A percentile compares a stretch with the other conserved stretches of the same genome.
Evolutionary conservation across 768 basidiomycete genomes (phyloP).

Genomic region (Cantharellus cinnabarinus): DNA sequence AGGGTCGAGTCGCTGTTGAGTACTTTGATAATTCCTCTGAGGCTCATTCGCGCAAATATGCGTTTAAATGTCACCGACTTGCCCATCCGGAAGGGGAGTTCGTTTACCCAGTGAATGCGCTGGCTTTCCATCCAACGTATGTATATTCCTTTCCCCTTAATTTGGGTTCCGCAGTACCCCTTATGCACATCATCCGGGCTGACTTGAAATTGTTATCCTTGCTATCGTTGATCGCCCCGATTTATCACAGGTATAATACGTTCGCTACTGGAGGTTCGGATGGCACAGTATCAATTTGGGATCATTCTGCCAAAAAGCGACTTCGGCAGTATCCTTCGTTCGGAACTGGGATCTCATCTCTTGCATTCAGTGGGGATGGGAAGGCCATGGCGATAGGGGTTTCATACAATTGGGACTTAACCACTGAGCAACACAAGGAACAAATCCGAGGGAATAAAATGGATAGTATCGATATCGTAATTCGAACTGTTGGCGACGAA

Average conservation of each 20-base stretch:
- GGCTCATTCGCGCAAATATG: slow-evolving; percentile 75
- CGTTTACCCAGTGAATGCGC: slow-evolving; percentile 88
- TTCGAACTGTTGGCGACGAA: background rate
- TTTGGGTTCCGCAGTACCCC: background rate
- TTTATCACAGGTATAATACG: slow-evolving; percentile 53
- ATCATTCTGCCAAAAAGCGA: slow-evolving; percentile 89
- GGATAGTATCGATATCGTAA: background rate
- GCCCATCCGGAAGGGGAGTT: slow-evolving; percentile 81
- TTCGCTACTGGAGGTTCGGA: slow-evolving; percentile 94
- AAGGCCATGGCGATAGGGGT: background rate
- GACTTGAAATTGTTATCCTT: background rate
- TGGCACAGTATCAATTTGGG: slow-evolving; percentile 88
- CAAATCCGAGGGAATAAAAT: background rate
- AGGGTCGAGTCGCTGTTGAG: slow-evolving; percentile 92
- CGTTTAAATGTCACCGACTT: slow-evolving; percentile 92
- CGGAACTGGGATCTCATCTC: slow-evolving; percentile 25
- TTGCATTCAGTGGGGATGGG: slow-evolving; percentile 15
- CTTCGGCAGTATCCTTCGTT: slow-evolving; percentile 78
- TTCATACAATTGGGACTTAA: background rate
- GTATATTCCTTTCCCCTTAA: slow-evolving; percentile 11
- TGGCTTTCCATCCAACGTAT: slow-evolving; percentile 81
- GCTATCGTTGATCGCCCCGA: background rate
- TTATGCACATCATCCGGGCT: background rate
- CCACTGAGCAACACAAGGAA: background rate
- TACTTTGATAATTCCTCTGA: slow-evolving; percentile 73